Evolutionary conservation across 345 rosid species (phyloP), one percentile per base, ranked within the genome.

Genomic region (Hibiscus syriacus): DNA sequence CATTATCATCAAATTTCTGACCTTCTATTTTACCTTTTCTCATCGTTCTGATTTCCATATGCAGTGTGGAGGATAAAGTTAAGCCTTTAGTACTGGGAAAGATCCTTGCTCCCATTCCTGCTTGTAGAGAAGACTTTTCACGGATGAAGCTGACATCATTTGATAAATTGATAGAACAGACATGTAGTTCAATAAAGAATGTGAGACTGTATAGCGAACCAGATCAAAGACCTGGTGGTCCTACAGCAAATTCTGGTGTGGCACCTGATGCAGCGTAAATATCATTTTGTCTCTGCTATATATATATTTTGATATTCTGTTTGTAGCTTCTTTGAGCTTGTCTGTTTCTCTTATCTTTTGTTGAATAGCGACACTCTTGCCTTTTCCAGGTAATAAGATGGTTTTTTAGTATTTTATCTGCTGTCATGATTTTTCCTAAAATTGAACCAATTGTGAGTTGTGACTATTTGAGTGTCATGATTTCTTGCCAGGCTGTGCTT

Each of bases 191-290:
- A 13, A 85, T 92, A 73, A 95, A 80, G 78, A 86, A 90, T 81
- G 99, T 95, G 43, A 85, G 99, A 72, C 87, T 95, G 67, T 87
- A 83, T 69, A 70, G 92, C 67, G 98, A 91, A 55, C 88, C 84
- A 46, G 90, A 85, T 80, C 93, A 83, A 78, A 88, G 83, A 73
- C 90, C 87, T 13, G 93, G 92, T 72, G 89, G 98, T 78, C 74
- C 74, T 79, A 67, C 80, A 4, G 98, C 87, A 70, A 84, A 74
- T 80, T 78, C 80, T 66, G 83, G 99, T 67, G 98, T 95, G 79
- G 99, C 99, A 62, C 99, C 98, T 77, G 99, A 95, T 84, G 99
- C 99, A 86, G 98, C 95, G 98, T 95, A 88, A 84, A 62, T 67
- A 64, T 61, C 41, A 64, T 52, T 56, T 22, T 55, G 14, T n/a